Evolutionary conservation across 1,284 basidiomycete species (phyloP).

Genomic region (Phylloboletellus chloephorus): DNA sequence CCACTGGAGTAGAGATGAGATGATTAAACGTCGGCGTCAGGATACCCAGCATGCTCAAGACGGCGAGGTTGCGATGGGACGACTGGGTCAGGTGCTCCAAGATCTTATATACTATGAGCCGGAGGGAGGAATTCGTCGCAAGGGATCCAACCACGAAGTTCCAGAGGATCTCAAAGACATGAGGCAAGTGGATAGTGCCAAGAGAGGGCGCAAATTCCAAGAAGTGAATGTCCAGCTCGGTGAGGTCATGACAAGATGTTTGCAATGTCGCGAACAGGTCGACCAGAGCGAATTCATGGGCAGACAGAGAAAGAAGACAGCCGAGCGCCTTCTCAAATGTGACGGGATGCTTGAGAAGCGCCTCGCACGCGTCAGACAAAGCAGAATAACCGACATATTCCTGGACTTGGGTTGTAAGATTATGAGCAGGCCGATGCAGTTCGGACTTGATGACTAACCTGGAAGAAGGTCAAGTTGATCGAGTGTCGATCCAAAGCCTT

Average conservation of each 20-base stretch:
- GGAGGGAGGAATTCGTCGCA: slow-evolving; percentile 30
- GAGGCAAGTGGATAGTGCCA: slow-evolving; percentile 48
- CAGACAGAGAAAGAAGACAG: slow-evolving; percentile 56
- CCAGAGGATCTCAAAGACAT: slow-evolving; percentile 54
- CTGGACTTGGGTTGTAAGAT: slow-evolving; percentile 32
- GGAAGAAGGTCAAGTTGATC: slow-evolving; percentile 60
- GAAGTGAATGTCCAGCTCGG: slow-evolving; percentile 39
- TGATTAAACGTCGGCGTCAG: slow-evolving; percentile 47
- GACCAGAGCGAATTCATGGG: slow-evolving; percentile 55
- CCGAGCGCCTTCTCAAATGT: slow-evolving; percentile 53
- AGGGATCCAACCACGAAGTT: slow-evolving; percentile 35
- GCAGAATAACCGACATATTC: slow-evolving; percentile 60
- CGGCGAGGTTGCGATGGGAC: slow-evolving; percentile 62
- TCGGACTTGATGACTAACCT: slow-evolving; percentile 41
- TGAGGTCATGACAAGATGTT: slow-evolving; percentile 27
- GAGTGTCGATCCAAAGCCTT: slow-evolving; percentile 56
- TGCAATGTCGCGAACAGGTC: slow-evolving; percentile 47
- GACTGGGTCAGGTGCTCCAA: slow-evolving; percentile 55
- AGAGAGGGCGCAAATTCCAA: slow-evolving; percentile 31
- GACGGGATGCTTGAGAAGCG: slow-evolving; percentile 43
- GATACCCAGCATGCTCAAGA: slow-evolving; percentile 55
- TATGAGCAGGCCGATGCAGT: background rate
- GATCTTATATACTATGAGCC: slow-evolving; percentile 53
- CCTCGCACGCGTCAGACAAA: slow-evolving; percentile 50
- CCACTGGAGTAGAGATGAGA: slow-evolving; percentile 19